Conservation (phyloP, 108 stramenopile species). For the Aurantiochytrium sp. region DNA sequence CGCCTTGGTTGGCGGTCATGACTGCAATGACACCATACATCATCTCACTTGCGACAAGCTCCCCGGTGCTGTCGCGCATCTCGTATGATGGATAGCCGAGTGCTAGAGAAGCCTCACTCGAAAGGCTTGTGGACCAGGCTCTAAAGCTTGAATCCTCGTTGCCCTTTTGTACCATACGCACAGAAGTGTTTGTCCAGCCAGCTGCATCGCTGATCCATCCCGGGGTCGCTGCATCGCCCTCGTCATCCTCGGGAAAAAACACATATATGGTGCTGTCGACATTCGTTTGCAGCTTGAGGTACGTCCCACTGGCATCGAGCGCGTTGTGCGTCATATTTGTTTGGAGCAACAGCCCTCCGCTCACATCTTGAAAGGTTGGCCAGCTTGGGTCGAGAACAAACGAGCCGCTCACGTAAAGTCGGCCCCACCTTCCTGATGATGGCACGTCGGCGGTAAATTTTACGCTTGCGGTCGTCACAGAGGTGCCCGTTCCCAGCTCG, state of each 20-base stretch:
- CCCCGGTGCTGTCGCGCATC: background rate
- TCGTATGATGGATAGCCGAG: background rate
- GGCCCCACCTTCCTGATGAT: background rate
- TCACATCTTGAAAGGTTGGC: background rate
- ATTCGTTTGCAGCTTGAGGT: background rate
- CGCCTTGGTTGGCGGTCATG: background rate
- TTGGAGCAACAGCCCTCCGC: background rate
- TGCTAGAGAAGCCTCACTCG: background rate
- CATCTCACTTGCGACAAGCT: background rate
- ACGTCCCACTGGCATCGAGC: background rate
- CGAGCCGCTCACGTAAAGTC: background rate
- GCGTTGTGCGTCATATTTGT: background rate
- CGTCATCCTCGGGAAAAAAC: background rate
- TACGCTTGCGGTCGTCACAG: background rate
- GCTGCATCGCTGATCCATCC: background rate
- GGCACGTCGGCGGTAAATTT: background rate
- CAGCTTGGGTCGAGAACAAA: background rate
- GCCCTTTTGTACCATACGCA: background rate
- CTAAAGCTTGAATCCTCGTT: background rate
- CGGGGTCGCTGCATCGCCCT: background rate
- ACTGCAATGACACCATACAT: background rate
- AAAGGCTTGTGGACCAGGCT: background rate
- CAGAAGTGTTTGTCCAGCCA: background rate
- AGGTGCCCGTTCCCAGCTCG: background rate
- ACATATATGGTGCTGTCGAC: background rate